phyloP scores from a whole-genome alignment of 257 asterid species.

The Nicotiana attenuata region DNA sequence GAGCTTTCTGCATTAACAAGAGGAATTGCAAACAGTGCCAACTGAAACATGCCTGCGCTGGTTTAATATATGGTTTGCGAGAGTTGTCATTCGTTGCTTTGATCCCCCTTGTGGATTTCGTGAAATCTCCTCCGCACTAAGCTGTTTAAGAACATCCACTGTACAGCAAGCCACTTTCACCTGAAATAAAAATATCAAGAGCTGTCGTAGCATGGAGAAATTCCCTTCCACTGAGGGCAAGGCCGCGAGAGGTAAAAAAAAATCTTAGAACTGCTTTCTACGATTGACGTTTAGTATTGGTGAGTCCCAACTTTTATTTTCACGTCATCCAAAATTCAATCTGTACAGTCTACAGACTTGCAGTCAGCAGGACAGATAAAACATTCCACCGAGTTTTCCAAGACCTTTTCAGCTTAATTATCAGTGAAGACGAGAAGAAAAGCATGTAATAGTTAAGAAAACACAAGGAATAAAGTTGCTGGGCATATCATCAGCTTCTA shows the following conservation, averaged over 20 bases:
- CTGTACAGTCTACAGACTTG: neutral
- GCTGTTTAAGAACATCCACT: slow-evolving; percentile 83
- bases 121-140: slow-evolving; percentile 90
- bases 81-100: slow-evolving; percentile 77
- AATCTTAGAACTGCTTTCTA: neutral
- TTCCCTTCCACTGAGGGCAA: neutral
- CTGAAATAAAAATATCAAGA: slow-evolving; percentile 33
- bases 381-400: neutral
- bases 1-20: neutral
- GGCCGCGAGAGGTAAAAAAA: neutral
- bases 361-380: neutral
- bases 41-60: slow-evolving; percentile 62
- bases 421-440: neutral
- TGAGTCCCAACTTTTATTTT: neutral
- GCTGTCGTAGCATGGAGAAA: slow-evolving; percentile 1
- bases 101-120: slow-evolving; percentile 83
- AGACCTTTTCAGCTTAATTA: neutral
- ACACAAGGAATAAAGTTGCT: neutral
- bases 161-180: slow-evolving; percentile 83
- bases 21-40: neutral
- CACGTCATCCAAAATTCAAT: neutral
- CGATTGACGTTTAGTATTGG: neutral
- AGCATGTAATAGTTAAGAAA: neutral
- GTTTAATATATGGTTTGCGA: slow-evolving; percentile 73
- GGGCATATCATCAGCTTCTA: slow-evolving; percentile 21